These are phyloP conservation scores for Coprinellus aureogranulatus DNA, from an alignment of 768 basidiomycete species.

Conservation along the genomic window DNA sequence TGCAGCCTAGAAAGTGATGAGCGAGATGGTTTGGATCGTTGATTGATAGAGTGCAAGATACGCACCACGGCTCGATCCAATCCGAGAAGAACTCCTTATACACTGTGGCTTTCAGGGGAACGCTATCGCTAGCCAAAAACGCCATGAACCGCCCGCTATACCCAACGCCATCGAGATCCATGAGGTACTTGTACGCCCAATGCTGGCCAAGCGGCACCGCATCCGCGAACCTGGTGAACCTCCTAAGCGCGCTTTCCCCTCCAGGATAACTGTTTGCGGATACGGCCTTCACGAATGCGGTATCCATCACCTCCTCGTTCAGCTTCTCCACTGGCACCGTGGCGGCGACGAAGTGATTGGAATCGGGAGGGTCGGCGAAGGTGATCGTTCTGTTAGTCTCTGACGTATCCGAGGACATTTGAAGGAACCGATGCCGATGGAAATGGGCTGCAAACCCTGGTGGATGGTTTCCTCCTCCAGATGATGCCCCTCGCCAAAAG, in stretches of 20 bases:
- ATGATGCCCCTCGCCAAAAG: slow-evolving; percentile 89
- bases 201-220: slow-evolving; percentile 80
- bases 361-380: slow-evolving; percentile 12
- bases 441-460: slow-evolving; percentile 70
- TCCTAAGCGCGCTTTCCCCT: slow-evolving; percentile 58
- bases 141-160: slow-evolving; percentile 90
- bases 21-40: neutral
- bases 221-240: slow-evolving; percentile 60
- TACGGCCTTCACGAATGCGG: slow-evolving; percentile 74
- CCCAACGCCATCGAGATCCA: slow-evolving; percentile 94
- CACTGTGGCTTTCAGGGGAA: slow-evolving; percentile 85
- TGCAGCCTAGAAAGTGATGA: slow-evolving; percentile 65
- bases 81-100: slow-evolving; percentile 89
- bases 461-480: slow-evolving; percentile 81
- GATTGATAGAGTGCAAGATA: neutral
- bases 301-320: slow-evolving; percentile 79
- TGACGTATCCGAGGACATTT: slow-evolving; percentile 59
- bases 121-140: slow-evolving; percentile 83
- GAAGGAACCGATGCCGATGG: slow-evolving; percentile 79
- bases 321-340: slow-evolving; percentile 29
- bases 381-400: slow-evolving; percentile 30
- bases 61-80: slow-evolving; percentile 43
- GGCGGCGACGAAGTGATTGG: slow-evolving; percentile 6
- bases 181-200: slow-evolving; percentile 90
- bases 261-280: slow-evolving; percentile 68